Base-by-base conservation (phyloP, 2,329 filamentous ascomycete genomes). In the Ophiostoma sp. region DNA sequence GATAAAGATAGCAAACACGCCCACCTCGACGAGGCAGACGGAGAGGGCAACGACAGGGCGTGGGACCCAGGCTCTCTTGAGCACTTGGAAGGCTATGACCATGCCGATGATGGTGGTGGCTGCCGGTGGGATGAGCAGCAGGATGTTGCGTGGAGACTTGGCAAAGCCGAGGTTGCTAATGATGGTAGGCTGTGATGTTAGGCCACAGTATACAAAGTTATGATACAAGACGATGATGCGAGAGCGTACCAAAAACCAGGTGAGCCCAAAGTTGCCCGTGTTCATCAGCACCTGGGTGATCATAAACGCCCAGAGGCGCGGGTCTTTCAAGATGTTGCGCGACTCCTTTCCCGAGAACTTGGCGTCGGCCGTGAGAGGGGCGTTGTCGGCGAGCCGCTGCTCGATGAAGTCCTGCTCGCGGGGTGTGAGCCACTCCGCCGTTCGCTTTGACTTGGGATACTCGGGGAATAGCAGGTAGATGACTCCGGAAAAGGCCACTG, bases 331-430 rank as follows among this genome's bases (percentile, higher is more conserved):
- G 16, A 65, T 65, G 41, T 65, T 65, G 16, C 63, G 40, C 14
- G 67, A 66, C 63, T 70, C 69, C 14, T 52, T 18, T 5, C 42
- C 16, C 0, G 64, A 67, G 63, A 70, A 70, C 18, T 18, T 47
- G 41, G 67, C 45, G n/a, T 70, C 69, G 36, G 64, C 38, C 38
- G 67, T 70, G 14, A 7, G 9, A 5, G 69, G 69, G 4, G 66
- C 66, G n/a, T 70, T 69, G 42, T 11, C 44, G 5, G 69, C 58
- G 38, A 70, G 67, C 2, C 69, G 69, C 14, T 47, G 55, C 63
- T 70, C 69, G 42, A 70, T 11, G 38, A 69, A 70, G 40, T 69
- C 66, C 36, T 70, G 69, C 69, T 70, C 69, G 44, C 67, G 65
- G 2, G 67, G 67, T 9, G 67, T 70, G 16, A 70, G 64, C 69